phyloP scores from a whole-genome alignment of 768 basidiomycete genomes.

The Auriscalpium vulgare region DNA sequence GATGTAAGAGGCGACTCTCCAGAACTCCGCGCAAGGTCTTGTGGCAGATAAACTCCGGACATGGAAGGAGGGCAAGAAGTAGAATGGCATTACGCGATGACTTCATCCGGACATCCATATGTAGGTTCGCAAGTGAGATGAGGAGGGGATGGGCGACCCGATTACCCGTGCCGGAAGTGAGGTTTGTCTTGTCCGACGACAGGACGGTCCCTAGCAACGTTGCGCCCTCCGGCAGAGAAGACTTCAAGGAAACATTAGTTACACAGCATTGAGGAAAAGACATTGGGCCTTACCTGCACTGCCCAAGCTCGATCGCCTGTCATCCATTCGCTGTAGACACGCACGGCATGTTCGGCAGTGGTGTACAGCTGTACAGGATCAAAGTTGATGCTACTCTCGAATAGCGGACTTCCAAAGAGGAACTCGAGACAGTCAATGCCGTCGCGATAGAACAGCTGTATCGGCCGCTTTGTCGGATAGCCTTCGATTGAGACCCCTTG shows the following conservation, averaged over 20 bases:
- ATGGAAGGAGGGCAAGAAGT: not conserved
- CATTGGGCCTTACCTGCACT: not conserved
- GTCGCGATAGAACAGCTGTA: slow-evolving; percentile 21
- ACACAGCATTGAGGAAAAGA: not conserved
- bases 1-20: not conserved
- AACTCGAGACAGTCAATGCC: slow-evolving; percentile 20
- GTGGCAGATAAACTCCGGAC: not conserved
- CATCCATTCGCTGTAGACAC: slow-evolving; percentile 20
- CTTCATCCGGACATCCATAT: not conserved
- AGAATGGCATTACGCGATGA: not conserved
- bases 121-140: slow-evolving; percentile 10
- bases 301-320: slow-evolving; percentile 17
- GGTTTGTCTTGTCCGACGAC: not conserved
- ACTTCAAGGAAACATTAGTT: too few relatives aligned
- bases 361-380: slow-evolving; percentile 15
- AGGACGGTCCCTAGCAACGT: slow-evolving; percentile 1
- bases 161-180: slow-evolving; percentile 2
- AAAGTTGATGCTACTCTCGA: slow-evolving; percentile 17
- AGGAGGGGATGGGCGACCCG: slow-evolving; percentile 6
- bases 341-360: slow-evolving; percentile 2
- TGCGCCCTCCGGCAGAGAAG: not conserved
- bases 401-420: slow-evolving; percentile 19
- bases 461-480: slow-evolving; percentile 10
- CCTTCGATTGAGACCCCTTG: slow-evolving; percentile 1
- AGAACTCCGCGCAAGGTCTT: not conserved